Conservation (phyloP, 202 grass and related monocot genomes). For the Sporobolus alterniflorus region DNA sequence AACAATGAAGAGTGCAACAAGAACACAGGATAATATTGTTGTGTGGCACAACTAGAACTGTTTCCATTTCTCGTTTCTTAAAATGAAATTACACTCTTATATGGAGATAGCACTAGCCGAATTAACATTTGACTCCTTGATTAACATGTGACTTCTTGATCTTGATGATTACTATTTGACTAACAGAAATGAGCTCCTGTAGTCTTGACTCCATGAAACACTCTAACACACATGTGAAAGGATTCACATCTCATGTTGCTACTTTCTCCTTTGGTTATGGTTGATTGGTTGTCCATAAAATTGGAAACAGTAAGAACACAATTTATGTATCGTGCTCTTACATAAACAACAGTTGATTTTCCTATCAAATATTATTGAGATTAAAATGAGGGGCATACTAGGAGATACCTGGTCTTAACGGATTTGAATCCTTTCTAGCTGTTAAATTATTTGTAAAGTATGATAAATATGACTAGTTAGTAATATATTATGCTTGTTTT, state of each 20-base stretch:
- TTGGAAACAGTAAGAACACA: neutral
- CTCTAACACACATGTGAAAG: neutral
- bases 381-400: conserved; percentile 15
- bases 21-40: neutral
- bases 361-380: conserved; percentile 12
- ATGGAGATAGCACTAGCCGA: neutral
- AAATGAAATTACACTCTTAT: neutral
- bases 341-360: neutral
- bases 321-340: conserved; percentile 1
- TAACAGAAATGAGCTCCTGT: neutral
- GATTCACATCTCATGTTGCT: neutral
- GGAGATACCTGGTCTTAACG: neutral
- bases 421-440: neutral
- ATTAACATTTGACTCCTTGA: neutral
- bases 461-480: neutral
- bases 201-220: neutral
- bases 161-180: neutral
- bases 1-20: neutral
- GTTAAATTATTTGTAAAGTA: neutral
- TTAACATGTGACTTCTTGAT: neutral
- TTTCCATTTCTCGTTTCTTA: neutral
- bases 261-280: neutral
- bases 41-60: neutral
- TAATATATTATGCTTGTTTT: neutral
- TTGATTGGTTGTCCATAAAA: neutral